Base-by-base conservation (phyloP, 2,329 filamentous ascomycete genomes). In the Arthrobotrys sphaeroides region DNA sequence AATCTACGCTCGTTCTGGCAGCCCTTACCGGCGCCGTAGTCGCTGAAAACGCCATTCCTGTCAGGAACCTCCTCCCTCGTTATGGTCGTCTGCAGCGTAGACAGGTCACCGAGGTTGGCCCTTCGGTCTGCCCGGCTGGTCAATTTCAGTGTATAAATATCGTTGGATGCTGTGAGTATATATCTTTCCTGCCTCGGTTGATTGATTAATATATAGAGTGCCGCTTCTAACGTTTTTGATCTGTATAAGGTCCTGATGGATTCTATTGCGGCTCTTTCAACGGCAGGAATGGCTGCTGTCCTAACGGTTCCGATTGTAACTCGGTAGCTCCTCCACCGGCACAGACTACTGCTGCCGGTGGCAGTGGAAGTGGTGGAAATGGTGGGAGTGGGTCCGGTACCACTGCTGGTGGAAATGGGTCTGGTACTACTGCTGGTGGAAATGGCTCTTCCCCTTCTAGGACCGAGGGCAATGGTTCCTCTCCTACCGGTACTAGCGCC, bases 191-290 rank as follows among this genome's bases (percentile, higher is more conserved):
- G 16, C 24, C 7, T 24, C 18, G 20, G 9, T 65, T 9, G n/a
- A n/a, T n/a, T n/a, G n/a, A n/a, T n/a, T 10, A 13, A 22, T 47
- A 2, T 31, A 13, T 12, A 6, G 42, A 13, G 20, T 2, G 40
- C 20, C 1, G 10, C 9, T 28, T 66, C 38, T 51, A 31, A 33
- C 13, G 18, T 18, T 10, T 51, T 16, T 22, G 18, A 55, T 33
- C 13, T n/a, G n/a, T n/a, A n/a, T 36, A 28, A 75, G 72, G 72
- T 24, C 72, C 72, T 20, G 38, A 33, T 26, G 72, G 72, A 22
- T 75, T 45, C 42, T 57, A 55, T n/a, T 75, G 72, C 42, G 72
- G 72, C 18, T 75, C 72, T 42, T 75, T 69, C 42, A 33, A 64
- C 33, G 72, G 72, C 3, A 65, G 36, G 20, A 65, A 24, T 10